A percentile compares a stretch with the other conserved stretches of the same genome.
These are phyloP conservation scores for Gillenia trifoliata DNA, from an alignment of 306 rosid genomes.

Conservation along the genomic window DNA sequence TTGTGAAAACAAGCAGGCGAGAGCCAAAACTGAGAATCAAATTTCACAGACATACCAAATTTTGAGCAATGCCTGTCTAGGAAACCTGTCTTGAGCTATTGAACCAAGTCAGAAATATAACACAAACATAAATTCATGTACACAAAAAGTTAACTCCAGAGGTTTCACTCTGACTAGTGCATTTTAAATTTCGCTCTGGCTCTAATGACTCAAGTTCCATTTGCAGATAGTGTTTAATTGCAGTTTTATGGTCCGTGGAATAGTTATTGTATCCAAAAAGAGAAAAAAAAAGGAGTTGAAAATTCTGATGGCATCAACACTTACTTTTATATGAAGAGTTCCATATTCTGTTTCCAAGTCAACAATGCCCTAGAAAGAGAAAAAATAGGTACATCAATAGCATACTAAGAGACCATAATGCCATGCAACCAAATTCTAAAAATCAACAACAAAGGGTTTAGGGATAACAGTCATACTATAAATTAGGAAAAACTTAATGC, in stretches of 20 bases:
- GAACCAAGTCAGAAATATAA: not conserved
- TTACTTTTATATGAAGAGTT: slow-evolving; percentile 81
- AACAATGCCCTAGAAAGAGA: slow-evolving; percentile 62
- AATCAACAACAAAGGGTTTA: slow-evolving; percentile 10
- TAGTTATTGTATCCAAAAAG: not conserved
- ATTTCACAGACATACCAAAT: not conserved
- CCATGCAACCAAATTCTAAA: slow-evolving; percentile 3
- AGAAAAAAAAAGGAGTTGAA: not conserved
- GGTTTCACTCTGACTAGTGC: not conserved
- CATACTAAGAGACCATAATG: not conserved
- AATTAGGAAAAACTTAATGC: not conserved
- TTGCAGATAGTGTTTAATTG: not conserved
- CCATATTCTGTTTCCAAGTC: slow-evolving; percentile 69
- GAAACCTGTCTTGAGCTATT: not conserved
- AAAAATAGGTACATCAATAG: not conserved
- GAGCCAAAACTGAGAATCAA: not conserved
- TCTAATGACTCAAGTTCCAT: not conserved
- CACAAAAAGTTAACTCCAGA: not conserved
- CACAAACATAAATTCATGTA: not conserved
- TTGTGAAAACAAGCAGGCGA: not conserved
- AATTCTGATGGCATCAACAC: slow-evolving; percentile 4
- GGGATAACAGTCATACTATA: too few relatives aligned
- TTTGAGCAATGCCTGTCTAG: not conserved
- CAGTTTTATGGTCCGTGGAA: not conserved
- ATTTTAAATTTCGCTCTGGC: not conserved